Evolutionary conservation across 495 filamentous ascomycete genomes (phyloP), one percentile per base, ranked within the genome.

Genomic region (Amorphotheca resinae): DNA sequence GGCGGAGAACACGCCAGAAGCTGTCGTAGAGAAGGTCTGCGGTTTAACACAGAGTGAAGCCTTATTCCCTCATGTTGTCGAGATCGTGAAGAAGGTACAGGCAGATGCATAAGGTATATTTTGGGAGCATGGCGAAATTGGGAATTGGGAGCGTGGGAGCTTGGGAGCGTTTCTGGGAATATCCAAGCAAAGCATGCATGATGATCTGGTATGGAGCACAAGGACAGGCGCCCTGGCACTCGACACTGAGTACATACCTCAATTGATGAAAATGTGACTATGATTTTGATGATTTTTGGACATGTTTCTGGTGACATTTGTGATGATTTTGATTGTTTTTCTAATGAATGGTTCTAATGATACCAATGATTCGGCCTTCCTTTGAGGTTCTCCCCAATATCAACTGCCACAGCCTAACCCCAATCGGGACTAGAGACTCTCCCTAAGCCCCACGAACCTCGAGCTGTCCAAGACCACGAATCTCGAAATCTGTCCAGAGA

Each of bases 51-150:
- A 74, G 46, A 62, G 56, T 5, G 82, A 95, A 55, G 76, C 79
- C 47, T 66, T 95, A 14, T 95, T 77, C 64, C 62, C 69, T 41
- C 63, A 72, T 48, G 72, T 95, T 8, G 68, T 80, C 37, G 68
- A 80, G 52, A 65, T 85, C 23, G 84, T 95, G 23, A 70, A 76
- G 59, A 82, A 78, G 61, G 87, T 94, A 22, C 84, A 94, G 68
- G 65, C 61, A 28, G 72, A 73, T 35, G 59, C 63, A 32, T 53
- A 51, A 40, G 25, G 25, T 5, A 5, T 28, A 28, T 28, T 11
- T 21, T 46, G 26, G 7, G 46, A 40, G 46, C 35, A 17, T n/a
- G 43, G 38, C 30, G 35, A 38, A 42, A 18, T 33, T 32, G 47
- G 41, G n/a, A 22, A 7, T 43, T 23, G 42, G 33, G n/a, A n/a